These are phyloP conservation scores for Leishmania major DNA, from an alignment of 208 protist species.

Conservation along the genomic window DNA sequence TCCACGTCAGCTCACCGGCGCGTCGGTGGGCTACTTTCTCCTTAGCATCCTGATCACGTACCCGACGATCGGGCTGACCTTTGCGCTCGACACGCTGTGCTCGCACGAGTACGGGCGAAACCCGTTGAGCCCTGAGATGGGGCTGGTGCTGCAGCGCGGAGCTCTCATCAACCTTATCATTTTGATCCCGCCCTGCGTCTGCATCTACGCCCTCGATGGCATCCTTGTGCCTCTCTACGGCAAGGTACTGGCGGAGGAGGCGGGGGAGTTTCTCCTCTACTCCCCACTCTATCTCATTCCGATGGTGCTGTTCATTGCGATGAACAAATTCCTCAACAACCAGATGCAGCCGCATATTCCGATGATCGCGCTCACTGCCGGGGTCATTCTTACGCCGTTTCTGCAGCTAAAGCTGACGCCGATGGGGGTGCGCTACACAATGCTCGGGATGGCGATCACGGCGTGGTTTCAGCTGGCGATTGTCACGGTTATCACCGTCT, in stretches of 20 bases:
- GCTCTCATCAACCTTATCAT: conserved; percentile 76
- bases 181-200: conserved; percentile 51
- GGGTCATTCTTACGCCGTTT: conserved; percentile 64
- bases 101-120: conserved; percentile 86
- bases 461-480: conserved; percentile 77
- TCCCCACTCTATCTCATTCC: conserved; percentile 68
- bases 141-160: conserved; percentile 77
- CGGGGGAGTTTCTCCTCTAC: conserved; percentile 72
- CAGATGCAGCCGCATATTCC: conserved; percentile 84
- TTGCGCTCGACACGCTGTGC: conserved; percentile 85
- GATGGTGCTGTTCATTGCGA: conserved; percentile 68
- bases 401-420: conserved; percentile 75
- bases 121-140: conserved; percentile 66
- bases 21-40: conserved; percentile 86
- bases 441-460: conserved; percentile 81
- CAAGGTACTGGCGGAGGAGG: conserved; percentile 41
- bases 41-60: conserved; percentile 72
- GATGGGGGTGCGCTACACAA: conserved; percentile 81
- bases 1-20: conserved; percentile 60
- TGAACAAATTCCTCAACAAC: conserved; percentile 88
- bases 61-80: conserved; percentile 80
- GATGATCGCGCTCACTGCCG: conserved; percentile 79
- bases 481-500: conserved; percentile 61
- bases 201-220: conserved; percentile 52
- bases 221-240: conserved; percentile 67